These are phyloP conservation scores for Fusarium austroafricanum DNA, from an alignment of 2,329 filamentous ascomycete species.

Conservation along the genomic window DNA sequence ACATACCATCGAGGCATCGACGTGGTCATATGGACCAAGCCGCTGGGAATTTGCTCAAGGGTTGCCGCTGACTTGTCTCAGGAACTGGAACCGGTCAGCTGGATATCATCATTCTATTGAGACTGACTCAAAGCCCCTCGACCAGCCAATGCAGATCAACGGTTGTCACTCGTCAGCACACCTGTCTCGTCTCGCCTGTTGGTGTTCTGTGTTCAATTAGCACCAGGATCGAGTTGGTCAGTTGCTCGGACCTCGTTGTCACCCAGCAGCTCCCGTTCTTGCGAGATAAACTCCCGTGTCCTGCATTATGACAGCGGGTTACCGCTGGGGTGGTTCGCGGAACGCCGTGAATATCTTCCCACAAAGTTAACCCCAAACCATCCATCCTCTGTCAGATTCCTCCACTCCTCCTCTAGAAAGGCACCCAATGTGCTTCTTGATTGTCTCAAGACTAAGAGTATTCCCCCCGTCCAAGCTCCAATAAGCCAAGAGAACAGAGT, in stretches of 20 bases:
- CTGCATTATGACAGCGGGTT: conserved; percentile 39
- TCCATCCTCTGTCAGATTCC: conserved; percentile 18
- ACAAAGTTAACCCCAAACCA: conserved; percentile 29
- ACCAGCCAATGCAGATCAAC: conserved; percentile 27
- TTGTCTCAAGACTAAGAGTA: conserved; percentile 28
- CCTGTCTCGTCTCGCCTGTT: conserved; percentile 13
- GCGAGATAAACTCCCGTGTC: conserved; percentile 18
- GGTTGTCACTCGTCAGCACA: conserved; percentile 19
- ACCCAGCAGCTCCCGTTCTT: conserved; percentile 1
- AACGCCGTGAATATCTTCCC: conserved; percentile 28
- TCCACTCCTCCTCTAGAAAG: conserved; percentile 6
- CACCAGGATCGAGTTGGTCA: conserved; percentile 2
- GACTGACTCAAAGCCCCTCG: conserved; percentile 30
- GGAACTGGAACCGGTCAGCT: conserved; percentile 36
- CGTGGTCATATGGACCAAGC: conserved; percentile 39
- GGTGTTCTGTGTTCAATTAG: conserved; percentile 13
- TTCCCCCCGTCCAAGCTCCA: conserved; percentile 36
- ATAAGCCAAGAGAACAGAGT: conserved; percentile 25
- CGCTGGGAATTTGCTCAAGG: conserved; percentile 29
- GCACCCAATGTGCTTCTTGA: conserved; percentile 20
- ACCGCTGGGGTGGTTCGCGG: conserved; percentile 43
- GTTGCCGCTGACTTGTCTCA: conserved; percentile 28
- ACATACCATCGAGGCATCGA: conserved; percentile 27
- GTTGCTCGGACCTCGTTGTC: conserved; percentile 13
- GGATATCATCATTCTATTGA: conserved; percentile 24